Conservation (phyloP, 208 protist species). For the Wallacemonas sp. region DNA sequence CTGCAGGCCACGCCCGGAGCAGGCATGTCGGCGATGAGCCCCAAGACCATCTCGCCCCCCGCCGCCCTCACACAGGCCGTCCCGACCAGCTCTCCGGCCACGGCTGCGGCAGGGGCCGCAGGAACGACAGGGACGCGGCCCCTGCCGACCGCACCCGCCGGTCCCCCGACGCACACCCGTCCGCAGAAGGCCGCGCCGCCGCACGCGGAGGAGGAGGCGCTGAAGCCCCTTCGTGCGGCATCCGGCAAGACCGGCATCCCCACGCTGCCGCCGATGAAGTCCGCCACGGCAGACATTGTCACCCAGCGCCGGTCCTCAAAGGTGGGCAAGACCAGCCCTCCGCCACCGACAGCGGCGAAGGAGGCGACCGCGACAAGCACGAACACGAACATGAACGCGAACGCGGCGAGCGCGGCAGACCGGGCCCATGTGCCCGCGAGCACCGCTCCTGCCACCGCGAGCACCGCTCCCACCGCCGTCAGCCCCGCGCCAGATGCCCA, state of each 20-base stretch:
- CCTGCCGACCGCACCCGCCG: neutral
- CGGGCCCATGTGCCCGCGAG: too few relatives aligned
- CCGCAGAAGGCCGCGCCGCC: too few relatives aligned
- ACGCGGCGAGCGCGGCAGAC: too few relatives aligned
- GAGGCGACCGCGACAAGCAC: too few relatives aligned
- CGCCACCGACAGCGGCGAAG: too few relatives aligned
- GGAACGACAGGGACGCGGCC: too few relatives aligned
- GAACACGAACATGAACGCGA: too few relatives aligned
- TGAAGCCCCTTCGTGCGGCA: neutral
- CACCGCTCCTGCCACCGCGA: too few relatives aligned
- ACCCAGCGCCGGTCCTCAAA: too few relatives aligned
- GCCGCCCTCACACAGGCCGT: neutral
- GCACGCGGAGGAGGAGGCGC: neutral
- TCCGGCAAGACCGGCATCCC: neutral
- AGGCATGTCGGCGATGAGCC: neutral
- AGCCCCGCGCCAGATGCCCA: too few relatives aligned
- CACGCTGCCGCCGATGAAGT: neutral
- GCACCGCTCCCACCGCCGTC: too few relatives aligned
- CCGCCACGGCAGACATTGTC: neutral
- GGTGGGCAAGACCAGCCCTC: too few relatives aligned
- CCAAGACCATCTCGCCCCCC: neutral
- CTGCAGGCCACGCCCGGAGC: neutral
- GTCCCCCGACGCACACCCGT: neutral
- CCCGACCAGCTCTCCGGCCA: neutral
- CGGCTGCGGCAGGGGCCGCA: neutral